Evolutionary conservation across 306 rosid genomes (phyloP), one percentile per base, ranked within the genome.

Genomic region (Lathyrus sativus): DNA sequence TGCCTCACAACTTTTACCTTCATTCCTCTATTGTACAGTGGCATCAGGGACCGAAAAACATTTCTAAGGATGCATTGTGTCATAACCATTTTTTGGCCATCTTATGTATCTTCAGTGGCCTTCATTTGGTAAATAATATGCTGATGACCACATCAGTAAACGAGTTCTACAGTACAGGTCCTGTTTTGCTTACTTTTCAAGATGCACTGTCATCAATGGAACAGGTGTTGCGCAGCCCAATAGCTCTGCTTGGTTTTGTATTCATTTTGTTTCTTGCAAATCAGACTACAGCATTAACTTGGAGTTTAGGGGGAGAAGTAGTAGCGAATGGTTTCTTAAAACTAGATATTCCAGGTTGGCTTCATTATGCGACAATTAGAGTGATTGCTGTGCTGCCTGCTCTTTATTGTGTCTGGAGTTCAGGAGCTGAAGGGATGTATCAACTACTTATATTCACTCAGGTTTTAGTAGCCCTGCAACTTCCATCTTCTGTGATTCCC

Each of bases 1-100:
- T 90, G 84, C 99, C 99, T 78, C 99, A 95, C 79, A 90, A 88
- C 79, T 80, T 95, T 66, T 90, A 90, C 83, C 89, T 95, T 71
- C 91, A 95, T 84, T 95, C 99, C 48, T 87, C 91, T 57, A 70
- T 95, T 76, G 96, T 95, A 78, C 93, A 84, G 84, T 88, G 90
- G 96, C 87, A 81, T 67, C 79, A 46, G 70, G 86, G 83, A 62
- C 85, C 85, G 3, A 54, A 78, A 51, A 76, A 73, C 67, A 62
- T 78, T 77, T 82, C 96, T 70, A 86, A 80, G 74, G 89, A 84
- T 62, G 81, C 88, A 17, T 62, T 82, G 87, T 93, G 93, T 80
- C 83, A 85, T 79, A 76, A 83, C 71, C 98, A 93, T 88, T 76
- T 93, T 76, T 76, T 85, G 66, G 93, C 95, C 56, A 86, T 90